Evolutionary conservation across 352 stramenopile species (phyloP), one percentile per base, ranked within the genome.

Genomic region (Aphanomyces stellatus): DNA sequence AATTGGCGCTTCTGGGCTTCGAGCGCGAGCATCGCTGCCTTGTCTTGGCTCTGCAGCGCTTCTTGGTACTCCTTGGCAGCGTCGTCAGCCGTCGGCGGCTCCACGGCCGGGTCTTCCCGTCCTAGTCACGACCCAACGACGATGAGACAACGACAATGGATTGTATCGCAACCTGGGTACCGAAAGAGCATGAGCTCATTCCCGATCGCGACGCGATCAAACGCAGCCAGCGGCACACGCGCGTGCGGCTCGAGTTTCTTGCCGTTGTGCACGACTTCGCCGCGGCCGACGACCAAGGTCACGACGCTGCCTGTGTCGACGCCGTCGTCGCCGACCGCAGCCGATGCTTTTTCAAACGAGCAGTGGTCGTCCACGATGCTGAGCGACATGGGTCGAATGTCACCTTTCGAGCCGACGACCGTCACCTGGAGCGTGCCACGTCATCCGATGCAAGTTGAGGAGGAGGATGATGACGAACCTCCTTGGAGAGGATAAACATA

Each of bases 351-450:
- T 42, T 88, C 79, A 67, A 92, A 87, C 5, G 73, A 72, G 70
- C 90, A 97, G 73, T 98, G 93, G 53, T 86, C 73, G 48, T 90
- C 82, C 1, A 96, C 80, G 33, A 98, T 86, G n/a, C 78, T 85
- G n/a, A 98, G 74, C 7, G 89, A 91, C 74, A 97, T 85, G 25
- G 89, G 89, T 71, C 95, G 87, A 75, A 98, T 96, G 66, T 98
- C 90, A 19, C 88, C 88, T n/a, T 87, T 80, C 8, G 80, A 62
- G 35, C 81, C 81, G 70, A 89, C 86, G 30, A 72, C 35, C 13
- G 76, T 84, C 3, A 53, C 22, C 17, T 68, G 49, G 17, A 30
- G 34, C 2, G 13, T n/a, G 6, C 7, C 49, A 30, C 7, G 31
- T 25, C 30, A 53, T n/a, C 78, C 80, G 28, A 88, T 76, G 73